Conservation (phyloP, 164 flowering plant species). For the Magnolia kwangsiensis region DNA sequence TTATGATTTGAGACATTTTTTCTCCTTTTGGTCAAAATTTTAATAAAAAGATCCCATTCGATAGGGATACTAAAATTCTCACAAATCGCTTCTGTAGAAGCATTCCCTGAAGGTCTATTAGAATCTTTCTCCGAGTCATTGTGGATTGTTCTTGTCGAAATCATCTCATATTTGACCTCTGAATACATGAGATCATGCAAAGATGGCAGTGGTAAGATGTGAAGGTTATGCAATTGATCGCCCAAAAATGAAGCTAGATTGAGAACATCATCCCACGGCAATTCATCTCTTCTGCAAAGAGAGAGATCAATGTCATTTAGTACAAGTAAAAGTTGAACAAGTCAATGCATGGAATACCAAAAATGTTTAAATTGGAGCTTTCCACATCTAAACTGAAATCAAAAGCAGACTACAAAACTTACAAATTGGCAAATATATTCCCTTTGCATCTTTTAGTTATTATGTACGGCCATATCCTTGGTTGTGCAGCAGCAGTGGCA, state of each 20-base stretch:
- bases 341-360: background rate
- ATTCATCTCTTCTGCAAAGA: slow-evolving; percentile 62
- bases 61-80: slow-evolving; percentile 29
- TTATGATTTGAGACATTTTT: slow-evolving; percentile 45
- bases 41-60: slow-evolving; percentile 55
- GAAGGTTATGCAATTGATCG: slow-evolving; percentile 73
- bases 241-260: slow-evolving; percentile 84
- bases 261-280: slow-evolving; percentile 51
- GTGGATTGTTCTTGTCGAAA: background rate
- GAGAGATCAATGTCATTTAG: background rate
- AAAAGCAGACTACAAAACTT: slow-evolving; percentile 24
- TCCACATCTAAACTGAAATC: background rate
- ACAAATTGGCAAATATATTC: slow-evolving; percentile 73
- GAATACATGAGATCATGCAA: slow-evolving; percentile 10
- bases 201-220: slow-evolving; percentile 64
- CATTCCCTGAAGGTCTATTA: slow-evolving; percentile 15
- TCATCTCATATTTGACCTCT: slow-evolving; percentile 17
- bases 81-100: slow-evolving; percentile 19
- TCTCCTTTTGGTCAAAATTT: slow-evolving; percentile 45
- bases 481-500: slow-evolving; percentile 23
- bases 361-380: background rate
- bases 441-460: slow-evolving; percentile 83
- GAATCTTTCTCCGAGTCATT: background rate
- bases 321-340: background rate
- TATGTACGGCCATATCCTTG: slow-evolving; percentile 71